phyloP scores from a whole-genome alignment of 257 asterid species.

The Ligustrum vulgare region DNA sequence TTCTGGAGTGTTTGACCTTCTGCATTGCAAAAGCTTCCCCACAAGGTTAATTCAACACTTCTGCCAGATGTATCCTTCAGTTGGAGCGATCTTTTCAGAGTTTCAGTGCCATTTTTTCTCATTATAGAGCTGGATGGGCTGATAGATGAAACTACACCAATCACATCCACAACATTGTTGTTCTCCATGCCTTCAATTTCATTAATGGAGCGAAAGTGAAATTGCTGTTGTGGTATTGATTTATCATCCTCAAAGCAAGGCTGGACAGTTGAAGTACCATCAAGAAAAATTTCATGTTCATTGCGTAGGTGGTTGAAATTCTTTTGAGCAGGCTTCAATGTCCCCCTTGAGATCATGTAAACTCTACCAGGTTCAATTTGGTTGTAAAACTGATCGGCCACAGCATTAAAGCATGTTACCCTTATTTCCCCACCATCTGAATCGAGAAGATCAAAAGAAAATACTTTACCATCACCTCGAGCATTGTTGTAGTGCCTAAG shows the following conservation, averaged over 20 bases:
- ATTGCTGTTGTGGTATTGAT: constrained; percentile 80
- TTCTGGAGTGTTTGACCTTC: constrained; percentile 81
- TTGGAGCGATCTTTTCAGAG: constrained; percentile 76
- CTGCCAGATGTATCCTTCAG: constrained; percentile 88
- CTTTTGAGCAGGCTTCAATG: constrained; percentile 69
- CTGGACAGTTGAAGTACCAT: constrained; percentile 49
- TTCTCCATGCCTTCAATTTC: constrained; percentile 73
- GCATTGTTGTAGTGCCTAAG: constrained; percentile 70
- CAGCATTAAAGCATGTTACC: constrained; percentile 90
- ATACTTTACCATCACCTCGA: constrained; percentile 91
- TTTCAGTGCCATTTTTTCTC: constrained; percentile 81
- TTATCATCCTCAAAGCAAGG: constrained; percentile 73
- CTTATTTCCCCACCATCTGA: constrained; percentile 90
- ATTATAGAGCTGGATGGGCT: constrained; percentile 68
- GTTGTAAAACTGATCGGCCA: constrained; percentile 69
- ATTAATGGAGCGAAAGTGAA: constrained; percentile 64
- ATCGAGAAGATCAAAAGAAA: constrained; percentile 93
- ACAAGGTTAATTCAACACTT: constrained; percentile 87
- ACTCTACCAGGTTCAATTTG: constrained; percentile 74
- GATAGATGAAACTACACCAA: constrained; percentile 76
- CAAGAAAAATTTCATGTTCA: constrained; percentile 64
- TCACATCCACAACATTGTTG: constrained; percentile 67
- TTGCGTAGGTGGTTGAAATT: constrained; percentile 71
- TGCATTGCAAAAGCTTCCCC: constrained; percentile 87
- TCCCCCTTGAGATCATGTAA: constrained; percentile 73